phyloP scores from a whole-genome alignment of 768 basidiomycete species.

The Russula dissimulans region DNA sequence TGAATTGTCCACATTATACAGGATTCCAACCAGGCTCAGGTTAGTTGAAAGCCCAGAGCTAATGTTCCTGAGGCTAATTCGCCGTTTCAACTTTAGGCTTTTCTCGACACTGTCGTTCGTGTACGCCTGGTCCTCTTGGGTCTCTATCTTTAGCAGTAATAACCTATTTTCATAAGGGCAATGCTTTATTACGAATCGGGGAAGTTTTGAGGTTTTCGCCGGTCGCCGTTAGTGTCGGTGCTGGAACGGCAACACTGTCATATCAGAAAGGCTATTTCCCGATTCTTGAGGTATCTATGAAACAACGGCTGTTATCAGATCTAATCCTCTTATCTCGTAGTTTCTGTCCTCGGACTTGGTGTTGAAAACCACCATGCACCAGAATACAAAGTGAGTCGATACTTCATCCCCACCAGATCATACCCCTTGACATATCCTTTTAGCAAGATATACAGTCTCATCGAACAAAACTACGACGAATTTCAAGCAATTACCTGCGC shows the following conservation, averaged over 20 bases:
- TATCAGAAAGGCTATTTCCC: conserved; percentile 29
- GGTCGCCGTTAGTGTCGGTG: conserved; percentile 19
- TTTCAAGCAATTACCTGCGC: conserved; percentile 18
- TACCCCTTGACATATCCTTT: neutral
- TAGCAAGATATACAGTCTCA: conserved; percentile 21
- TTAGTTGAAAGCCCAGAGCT: neutral
- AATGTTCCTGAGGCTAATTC: neutral
- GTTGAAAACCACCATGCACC: conserved; percentile 26
- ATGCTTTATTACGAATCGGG: conserved; percentile 25
- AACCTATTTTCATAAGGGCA: conserved; percentile 15
- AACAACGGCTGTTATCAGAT: neutral
- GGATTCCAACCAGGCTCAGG: conserved; percentile 26
- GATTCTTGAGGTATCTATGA: conserved; percentile 23
- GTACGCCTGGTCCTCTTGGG: conserved; percentile 11
- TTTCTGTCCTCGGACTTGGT: conserved; percentile 27
- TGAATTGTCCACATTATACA: neutral
- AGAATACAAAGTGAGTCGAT: conserved; percentile 25
- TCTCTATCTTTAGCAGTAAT: neutral
- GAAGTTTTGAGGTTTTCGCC: conserved; percentile 25
- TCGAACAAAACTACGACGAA: conserved; percentile 25
- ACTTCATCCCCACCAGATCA: neutral
- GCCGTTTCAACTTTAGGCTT: conserved; percentile 14
- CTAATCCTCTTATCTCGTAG: conserved; percentile 14
- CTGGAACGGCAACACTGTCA: conserved; percentile 17
- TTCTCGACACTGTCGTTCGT: conserved; percentile 23